Percentiles rank a stretch among this genome's conserved stretches.
Evolutionary conservation across 371 early-diverging fungal species (phyloP).

Genomic region (Sporodiniella umbellata): DNA sequence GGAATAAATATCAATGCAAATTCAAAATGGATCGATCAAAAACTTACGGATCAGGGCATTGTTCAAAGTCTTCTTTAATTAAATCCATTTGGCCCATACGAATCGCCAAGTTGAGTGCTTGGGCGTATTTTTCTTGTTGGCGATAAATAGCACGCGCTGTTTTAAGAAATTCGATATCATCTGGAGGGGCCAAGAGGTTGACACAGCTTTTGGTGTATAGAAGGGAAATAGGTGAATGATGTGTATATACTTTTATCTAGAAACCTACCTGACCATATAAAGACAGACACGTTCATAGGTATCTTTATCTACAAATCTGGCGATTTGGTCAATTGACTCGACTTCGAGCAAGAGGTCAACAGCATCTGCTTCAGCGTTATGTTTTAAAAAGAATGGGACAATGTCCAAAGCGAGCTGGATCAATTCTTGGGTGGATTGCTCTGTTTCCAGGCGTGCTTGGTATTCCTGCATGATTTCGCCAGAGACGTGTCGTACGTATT

Average conservation of each 20-base stretch:
- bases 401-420: conserved; percentile 75
- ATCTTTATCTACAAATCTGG: conserved; percentile 83
- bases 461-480: conserved; percentile 90
- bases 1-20: neutral
- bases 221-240: too few species aligned
- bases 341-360: conserved; percentile 92
- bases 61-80: conserved; percentile 87
- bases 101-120: conserved; percentile 85
- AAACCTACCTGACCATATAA: conserved; percentile 86
- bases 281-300: conserved; percentile 93
- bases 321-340: conserved; percentile 76
- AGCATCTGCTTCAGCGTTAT: conserved; percentile 96
- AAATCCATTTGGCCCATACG: conserved; percentile 77
- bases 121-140: conserved; percentile 72
- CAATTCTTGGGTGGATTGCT: conserved; percentile 62
- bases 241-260: too few species aligned
- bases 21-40: too few species aligned
- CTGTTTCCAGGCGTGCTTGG: conserved; percentile 55
- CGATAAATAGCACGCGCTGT: conserved; percentile 91
- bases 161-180: conserved; percentile 79
- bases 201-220: conserved; percentile 81
- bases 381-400: conserved; percentile 89
- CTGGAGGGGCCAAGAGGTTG: conserved; percentile 86
- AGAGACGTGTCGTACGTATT: conserved; percentile 95
- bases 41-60: conserved; percentile 77